Evolutionary conservation across 176 grass and related monocot genomes (phyloP).

Genomic region (Phoenix roebelenii): DNA sequence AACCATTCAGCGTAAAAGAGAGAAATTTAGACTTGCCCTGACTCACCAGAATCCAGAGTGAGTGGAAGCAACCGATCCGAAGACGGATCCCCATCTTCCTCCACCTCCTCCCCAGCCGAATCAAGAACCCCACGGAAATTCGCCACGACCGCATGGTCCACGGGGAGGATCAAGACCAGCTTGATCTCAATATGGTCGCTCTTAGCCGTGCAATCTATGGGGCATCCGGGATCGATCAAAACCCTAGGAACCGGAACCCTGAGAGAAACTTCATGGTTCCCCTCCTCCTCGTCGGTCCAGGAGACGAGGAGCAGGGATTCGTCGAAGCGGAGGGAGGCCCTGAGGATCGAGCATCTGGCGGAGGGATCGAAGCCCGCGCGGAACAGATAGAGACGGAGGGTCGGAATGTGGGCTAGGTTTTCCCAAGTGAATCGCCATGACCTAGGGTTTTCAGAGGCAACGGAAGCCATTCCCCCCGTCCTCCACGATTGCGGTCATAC

Average conservation of each 20-base stretch:
- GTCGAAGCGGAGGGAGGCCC: slow-evolving; percentile 42
- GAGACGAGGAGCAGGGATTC: slow-evolving; percentile 38
- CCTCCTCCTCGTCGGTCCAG: slow-evolving; percentile 23
- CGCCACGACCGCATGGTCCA: too few relatives aligned
- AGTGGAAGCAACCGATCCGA: background rate
- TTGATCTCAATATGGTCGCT: slow-evolving; percentile 43
- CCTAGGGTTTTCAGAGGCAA: background rate
- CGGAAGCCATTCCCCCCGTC: too few relatives aligned
- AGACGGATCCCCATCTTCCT: background rate
- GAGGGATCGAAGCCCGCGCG: slow-evolving; percentile 11
- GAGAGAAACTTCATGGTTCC: slow-evolving; percentile 18
- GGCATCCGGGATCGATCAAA: slow-evolving; percentile 40
- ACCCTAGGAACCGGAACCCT: slow-evolving; percentile 48
- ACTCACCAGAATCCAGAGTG: background rate
- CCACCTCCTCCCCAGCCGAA: slow-evolving; percentile 16
- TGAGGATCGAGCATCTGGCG: slow-evolving; percentile 2
- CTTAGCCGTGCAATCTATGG: slow-evolving; percentile 26
- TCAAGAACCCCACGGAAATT: background rate
- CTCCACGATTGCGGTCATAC: too few relatives aligned
- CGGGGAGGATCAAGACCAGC: too few relatives aligned
- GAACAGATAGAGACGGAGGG: slow-evolving; percentile 34
- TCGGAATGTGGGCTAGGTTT: slow-evolving; percentile 12
- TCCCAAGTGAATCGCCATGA: slow-evolving; percentile 42
- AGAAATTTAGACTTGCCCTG: too few relatives aligned
- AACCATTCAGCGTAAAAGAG: too few relatives aligned